Evolutionary conservation across 176 grass and related monocot genomes (phyloP).

Genomic region (Aegilops bicornis): DNA sequence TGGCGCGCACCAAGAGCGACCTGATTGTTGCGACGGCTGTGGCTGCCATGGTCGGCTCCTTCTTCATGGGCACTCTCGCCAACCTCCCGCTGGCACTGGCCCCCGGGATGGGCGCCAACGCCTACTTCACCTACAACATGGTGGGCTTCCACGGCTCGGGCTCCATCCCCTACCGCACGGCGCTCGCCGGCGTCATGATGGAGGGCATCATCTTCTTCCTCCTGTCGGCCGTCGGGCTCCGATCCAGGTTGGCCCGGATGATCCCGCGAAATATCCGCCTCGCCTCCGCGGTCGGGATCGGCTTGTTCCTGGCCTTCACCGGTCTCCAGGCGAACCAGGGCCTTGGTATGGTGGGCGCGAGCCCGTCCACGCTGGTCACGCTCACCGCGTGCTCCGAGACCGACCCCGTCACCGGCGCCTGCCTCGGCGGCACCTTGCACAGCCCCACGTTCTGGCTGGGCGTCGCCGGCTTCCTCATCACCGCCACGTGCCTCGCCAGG

Average conservation of each 20-base stretch:
- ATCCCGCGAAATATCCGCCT: constrained; percentile 55
- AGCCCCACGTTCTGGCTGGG: constrained; percentile 81
- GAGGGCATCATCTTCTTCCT: constrained; percentile 54
- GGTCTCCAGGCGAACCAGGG: constrained; percentile 62
- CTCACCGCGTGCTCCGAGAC: constrained; percentile 57
- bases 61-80: constrained; percentile 55
- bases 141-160: constrained; percentile 66
- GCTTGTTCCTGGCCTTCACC: constrained; percentile 57
- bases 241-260: constrained; percentile 46
- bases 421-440: constrained; percentile 56
- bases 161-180: constrained; percentile 44
- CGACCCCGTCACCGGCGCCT: constrained; percentile 54
- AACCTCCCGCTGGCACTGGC: constrained; percentile 64
- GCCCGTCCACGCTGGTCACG: constrained; percentile 71
- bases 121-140: constrained; percentile 76
- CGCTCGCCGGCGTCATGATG: constrained; percentile 57
- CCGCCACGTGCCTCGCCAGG: constrained; percentile 46
- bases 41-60: constrained; percentile 42
- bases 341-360: constrained; percentile 59
- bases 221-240: constrained; percentile 45
- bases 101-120: constrained; percentile 71
- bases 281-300: constrained; percentile 50
- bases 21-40: constrained; percentile 54
- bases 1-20: constrained; percentile 52
- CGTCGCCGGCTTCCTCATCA: constrained; percentile 55